phyloP scores from a whole-genome alignment of 2,329 filamentous ascomycete genomes.

The Curvularia verruculosa region DNA sequence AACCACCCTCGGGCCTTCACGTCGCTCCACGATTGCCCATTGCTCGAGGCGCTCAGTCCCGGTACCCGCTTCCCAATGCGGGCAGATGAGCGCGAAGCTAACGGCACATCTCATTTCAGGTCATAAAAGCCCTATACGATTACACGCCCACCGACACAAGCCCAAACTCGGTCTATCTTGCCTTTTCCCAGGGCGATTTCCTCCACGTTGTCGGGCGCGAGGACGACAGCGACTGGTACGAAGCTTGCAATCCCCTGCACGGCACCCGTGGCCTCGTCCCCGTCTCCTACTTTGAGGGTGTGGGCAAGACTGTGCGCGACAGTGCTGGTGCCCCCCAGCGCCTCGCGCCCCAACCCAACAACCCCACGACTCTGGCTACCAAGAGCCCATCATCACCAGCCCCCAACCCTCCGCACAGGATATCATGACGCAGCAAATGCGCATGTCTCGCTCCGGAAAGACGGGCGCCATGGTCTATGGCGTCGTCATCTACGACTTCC shows the following conservation, averaged over 20 bases:
- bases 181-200: constrained; percentile 94
- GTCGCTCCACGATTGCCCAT: constrained; percentile 6
- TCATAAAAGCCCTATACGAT: constrained; percentile 96
- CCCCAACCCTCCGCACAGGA: constrained; percentile 40
- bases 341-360: constrained; percentile 50
- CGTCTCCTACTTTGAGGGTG: constrained; percentile 88
- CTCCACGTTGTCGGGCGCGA: constrained; percentile 97
- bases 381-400: constrained; percentile 58
- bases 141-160: constrained; percentile 75
- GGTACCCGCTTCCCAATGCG: constrained; percentile 21
- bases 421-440: constrained; percentile 36
- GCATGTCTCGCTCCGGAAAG: constrained; percentile 56
- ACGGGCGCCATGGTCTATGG: constrained; percentile 91
- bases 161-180: constrained; percentile 70
- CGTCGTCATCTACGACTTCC: constrained; percentile 95
- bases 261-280: constrained; percentile 90
- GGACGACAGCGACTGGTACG: constrained; percentile 95
- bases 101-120: constrained; percentile 60
- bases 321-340: constrained; percentile 62
- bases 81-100: constrained; percentile 35
- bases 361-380: constrained; percentile 91
- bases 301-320: constrained; percentile 91
- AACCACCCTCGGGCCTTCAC: background rate
- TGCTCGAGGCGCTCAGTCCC: constrained; percentile 13
- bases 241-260: constrained; percentile 93